Base-by-base conservation (phyloP, 2,329 filamentous ascomycete genomes). In the Epichloe baconii region DNA sequence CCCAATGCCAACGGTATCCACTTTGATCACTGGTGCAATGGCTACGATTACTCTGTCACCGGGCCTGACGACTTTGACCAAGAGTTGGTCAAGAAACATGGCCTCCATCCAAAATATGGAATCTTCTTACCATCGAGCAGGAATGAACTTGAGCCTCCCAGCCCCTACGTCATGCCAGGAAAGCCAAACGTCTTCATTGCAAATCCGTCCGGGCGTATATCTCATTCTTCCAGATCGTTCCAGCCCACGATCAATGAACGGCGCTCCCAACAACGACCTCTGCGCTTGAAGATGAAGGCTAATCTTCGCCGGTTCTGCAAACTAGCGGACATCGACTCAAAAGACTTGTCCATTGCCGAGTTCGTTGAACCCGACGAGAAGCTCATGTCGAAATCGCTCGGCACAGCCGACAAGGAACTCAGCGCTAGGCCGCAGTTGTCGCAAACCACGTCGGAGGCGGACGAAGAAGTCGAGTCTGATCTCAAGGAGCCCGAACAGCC, bases 1-100 rank as follows among this genome's bases (percentile, higher is more conserved):
- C 76, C 78, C 38, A 77, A 79, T 59, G 74, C 72, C 44, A 73
- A 72, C 52, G 71, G 70, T 51, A 68, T 77, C 62, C 76, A 79
- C 58, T 67, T 76, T 54, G 78, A 82, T 56, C 73, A 74, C 53
- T 73, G 72, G 53, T 71, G 75, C 54, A 71, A 70, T 55, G 71
- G 71, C 54, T 78, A 75, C 61, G 76, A 82, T 57, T 73, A 69
- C 51, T 73, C 75, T 17, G 63, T 64, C 19, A 71, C 74, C 38
- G 65, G 63, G 3, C 71, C 73, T 0, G 69, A 69, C 12, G 76
- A 78, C 50, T 69, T 80, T 46, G 76, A 80, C 60, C 63, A 73
- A 42, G 69, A 72, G 3, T 58, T 73, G 46, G 67, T 81, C 48
- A 67, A 71, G 57, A 73, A 71, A 54, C 67, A 78, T 59, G 63